Percentiles rank a stretch among this genome's conserved stretches.
Conservation (phyloP, 352 stramenopile genomes). For the Phytophthora agathidicida region DNA sequence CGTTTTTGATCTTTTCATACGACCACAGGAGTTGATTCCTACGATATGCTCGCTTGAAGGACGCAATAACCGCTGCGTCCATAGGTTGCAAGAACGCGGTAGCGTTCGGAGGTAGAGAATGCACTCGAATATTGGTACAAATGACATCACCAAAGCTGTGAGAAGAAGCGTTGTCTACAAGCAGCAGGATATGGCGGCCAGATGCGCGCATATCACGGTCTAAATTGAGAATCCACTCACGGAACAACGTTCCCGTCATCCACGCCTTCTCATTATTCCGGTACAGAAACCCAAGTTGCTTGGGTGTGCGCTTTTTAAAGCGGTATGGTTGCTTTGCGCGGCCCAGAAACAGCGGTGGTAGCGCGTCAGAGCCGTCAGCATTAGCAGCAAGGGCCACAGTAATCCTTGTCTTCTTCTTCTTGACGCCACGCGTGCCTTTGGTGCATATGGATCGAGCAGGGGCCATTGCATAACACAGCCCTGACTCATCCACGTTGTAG, state of each 20-base stretch:
- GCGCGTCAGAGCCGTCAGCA: slow-evolving; percentile 5
- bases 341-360: background rate
- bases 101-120: slow-evolving; percentile 7
- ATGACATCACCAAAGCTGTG: background rate
- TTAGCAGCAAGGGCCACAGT: slow-evolving; percentile 11
- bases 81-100: slow-evolving; percentile 6
- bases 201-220: slow-evolving; percentile 8
- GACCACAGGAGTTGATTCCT: background rate
- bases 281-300: slow-evolving; percentile 11
- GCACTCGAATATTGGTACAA: slow-evolving; percentile 4
- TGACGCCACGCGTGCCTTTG: background rate
- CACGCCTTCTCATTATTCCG: slow-evolving; percentile 8
- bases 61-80: slow-evolving; percentile 9
- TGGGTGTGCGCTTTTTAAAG: background rate
- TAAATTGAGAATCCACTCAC: slow-evolving; percentile 6
- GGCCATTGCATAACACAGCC: slow-evolving; percentile 8
- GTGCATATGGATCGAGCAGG: slow-evolving; percentile 8
- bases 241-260: slow-evolving; percentile 10
- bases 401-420: slow-evolving; percentile 15
- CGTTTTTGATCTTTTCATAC: slow-evolving; percentile 5
- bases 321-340: background rate
- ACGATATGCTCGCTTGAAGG: slow-evolving; percentile 8
- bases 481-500: slow-evolving; percentile 12
- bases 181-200: background rate
- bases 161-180: slow-evolving; percentile 6